Evolutionary conservation across 768 basidiomycete genomes (phyloP).

Genomic region (Kwoniella mangroviensis): DNA sequence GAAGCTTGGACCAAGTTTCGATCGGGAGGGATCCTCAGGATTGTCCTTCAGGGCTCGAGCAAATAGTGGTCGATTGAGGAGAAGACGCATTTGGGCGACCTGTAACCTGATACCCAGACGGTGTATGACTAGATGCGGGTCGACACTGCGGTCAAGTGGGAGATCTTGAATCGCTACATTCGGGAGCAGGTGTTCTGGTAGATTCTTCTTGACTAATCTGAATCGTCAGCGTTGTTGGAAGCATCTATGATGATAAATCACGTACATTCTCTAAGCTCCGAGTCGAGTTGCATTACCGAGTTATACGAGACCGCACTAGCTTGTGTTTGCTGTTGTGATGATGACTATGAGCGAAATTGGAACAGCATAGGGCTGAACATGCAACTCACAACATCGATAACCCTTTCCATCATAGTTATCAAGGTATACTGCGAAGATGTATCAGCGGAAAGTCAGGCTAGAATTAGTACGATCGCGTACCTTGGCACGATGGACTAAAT

Average conservation of each 20-base stretch:
- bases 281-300: constrained; percentile 44
- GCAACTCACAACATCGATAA: constrained; percentile 46
- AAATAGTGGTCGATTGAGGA: constrained; percentile 54
- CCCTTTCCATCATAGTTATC: constrained; percentile 48
- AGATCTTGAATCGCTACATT: constrained; percentile 41
- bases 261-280: constrained; percentile 49
- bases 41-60: constrained; percentile 48
- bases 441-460: not conserved
- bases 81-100: constrained; percentile 50
- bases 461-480: constrained; percentile 6
- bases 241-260: not conserved
- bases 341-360: too few species aligned
- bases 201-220: constrained; percentile 39
- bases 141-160: constrained; percentile 41
- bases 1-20: constrained; percentile 45
- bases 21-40: constrained; percentile 47
- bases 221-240: constrained; percentile 5
- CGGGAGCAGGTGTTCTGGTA: constrained; percentile 49
- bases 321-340: constrained; percentile 46
- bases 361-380: not conserved
- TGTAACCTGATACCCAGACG: constrained; percentile 52
- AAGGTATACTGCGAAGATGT: constrained; percentile 36
- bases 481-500: constrained; percentile 38
- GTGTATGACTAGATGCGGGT: constrained; percentile 55
- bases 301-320: constrained; percentile 40